Conservation (phyloP, 257 asterid species). For the Penstemon barbatus region DNA sequence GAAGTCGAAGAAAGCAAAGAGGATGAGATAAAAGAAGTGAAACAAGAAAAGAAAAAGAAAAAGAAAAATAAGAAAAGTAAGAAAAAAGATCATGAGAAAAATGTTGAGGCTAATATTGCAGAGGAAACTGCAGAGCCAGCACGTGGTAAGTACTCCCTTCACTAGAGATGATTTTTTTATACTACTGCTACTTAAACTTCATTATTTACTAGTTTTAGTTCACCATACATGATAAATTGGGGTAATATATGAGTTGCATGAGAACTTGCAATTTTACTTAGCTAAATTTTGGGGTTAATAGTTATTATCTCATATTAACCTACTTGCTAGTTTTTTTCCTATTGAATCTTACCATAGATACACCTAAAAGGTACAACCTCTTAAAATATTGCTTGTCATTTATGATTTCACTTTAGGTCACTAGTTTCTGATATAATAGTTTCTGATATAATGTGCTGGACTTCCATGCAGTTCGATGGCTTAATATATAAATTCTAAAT, state of each 20-base stretch:
- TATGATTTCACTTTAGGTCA: constrained; percentile 8
- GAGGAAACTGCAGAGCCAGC: constrained; percentile 37
- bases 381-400: constrained; percentile 6
- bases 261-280: background rate
- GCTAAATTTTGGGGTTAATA: constrained; percentile 5
- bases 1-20: constrained; percentile 31
- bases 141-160: constrained; percentile 49
- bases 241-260: background rate
- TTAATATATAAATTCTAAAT: background rate
- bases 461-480: background rate
- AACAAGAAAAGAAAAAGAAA: constrained; percentile 42
- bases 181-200: constrained; percentile 6
- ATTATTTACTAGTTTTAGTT: constrained; percentile 21
- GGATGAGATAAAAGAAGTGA: constrained; percentile 39
- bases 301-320: constrained; percentile 3
- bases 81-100: constrained; percentile 34
- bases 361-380: background rate
- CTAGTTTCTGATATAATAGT: background rate
- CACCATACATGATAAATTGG: constrained; percentile 13
- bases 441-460: background rate
- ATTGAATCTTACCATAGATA: too few relatives aligned
- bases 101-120: constrained; percentile 29
- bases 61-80: constrained; percentile 37
- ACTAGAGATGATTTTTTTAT: constrained; percentile 10
- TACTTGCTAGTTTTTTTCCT: background rate